Percentiles rank a stretch among this genome's conserved stretches.
These are phyloP conservation scores for Ophiostoma populinum DNA, from an alignment of 2,329 filamentous ascomycete genomes.

Conservation along the genomic window DNA sequence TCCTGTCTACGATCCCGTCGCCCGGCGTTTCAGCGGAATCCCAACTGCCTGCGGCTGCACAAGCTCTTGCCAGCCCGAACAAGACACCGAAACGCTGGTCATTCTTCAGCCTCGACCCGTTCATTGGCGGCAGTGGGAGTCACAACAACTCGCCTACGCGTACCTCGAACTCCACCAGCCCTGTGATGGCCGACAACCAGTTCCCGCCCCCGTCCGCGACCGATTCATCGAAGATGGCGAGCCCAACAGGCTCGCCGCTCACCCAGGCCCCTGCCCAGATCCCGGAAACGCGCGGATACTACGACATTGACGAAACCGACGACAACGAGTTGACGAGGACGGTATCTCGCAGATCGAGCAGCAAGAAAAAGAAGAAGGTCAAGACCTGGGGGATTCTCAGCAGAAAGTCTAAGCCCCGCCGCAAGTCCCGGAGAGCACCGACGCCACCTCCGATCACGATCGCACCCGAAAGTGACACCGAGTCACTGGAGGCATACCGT, in stretches of 20 bases:
- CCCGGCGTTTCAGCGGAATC: slow-evolving; percentile 10
- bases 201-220: slow-evolving; percentile 13
- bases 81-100: slow-evolving; percentile 42
- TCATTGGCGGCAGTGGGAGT: slow-evolving; percentile 19
- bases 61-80: slow-evolving; percentile 28
- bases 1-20: slow-evolving; percentile 27
- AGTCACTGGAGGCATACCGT: slow-evolving; percentile 7
- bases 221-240: not conserved
- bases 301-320: slow-evolving; percentile 9
- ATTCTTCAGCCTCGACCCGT: slow-evolving; percentile 43
- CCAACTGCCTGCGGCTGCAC: slow-evolving; percentile 6
- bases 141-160: slow-evolving; percentile 25
- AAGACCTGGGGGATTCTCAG: slow-evolving; percentile 54
- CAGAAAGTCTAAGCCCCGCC: slow-evolving; percentile 37
- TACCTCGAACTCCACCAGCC: slow-evolving; percentile 25
- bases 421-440: slow-evolving; percentile 26
- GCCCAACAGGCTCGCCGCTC: not conserved
- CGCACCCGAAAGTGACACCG: slow-evolving; percentile 16
- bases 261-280: not conserved
- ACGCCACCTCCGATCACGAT: slow-evolving; percentile 25
- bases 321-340: slow-evolving; percentile 12
- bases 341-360: slow-evolving; percentile 16
- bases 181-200: slow-evolving; percentile 24
- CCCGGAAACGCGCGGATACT: not conserved
- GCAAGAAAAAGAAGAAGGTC: slow-evolving; percentile 54